phyloP scores from a whole-genome alignment of 2,329 filamentous ascomycete species.

The Chrysoporthe cubensis region DNA sequence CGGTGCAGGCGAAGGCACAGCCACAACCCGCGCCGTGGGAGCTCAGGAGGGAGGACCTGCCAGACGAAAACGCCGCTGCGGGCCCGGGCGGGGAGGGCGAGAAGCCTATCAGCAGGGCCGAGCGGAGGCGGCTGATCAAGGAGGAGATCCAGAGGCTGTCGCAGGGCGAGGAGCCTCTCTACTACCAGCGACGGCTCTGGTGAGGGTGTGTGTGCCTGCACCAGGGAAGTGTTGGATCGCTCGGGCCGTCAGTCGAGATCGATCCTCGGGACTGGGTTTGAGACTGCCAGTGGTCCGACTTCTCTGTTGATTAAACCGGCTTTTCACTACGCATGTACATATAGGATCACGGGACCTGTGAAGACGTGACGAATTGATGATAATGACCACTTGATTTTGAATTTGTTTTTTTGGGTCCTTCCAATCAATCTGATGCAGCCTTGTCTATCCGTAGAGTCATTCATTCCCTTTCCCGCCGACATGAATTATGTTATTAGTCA shows the following conservation, averaged over 20 bases:
- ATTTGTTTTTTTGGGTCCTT: background rate
- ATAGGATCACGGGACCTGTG: background rate
- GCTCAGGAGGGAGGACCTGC: conserved; percentile 10
- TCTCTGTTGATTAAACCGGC: background rate
- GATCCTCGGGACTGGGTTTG: background rate
- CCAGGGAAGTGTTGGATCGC: background rate
- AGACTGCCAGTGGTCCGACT: background rate
- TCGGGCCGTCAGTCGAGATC: background rate
- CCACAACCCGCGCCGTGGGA: conserved; percentile 25
- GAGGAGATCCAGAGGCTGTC: conserved; percentile 57
- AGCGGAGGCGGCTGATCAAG: conserved; percentile 61
- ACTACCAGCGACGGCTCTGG: conserved; percentile 61
- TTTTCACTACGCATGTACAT: background rate
- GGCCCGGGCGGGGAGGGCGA: conserved; percentile 44
- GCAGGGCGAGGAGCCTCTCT: conserved; percentile 49
- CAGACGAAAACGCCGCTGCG: conserved; percentile 35
- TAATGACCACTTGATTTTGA: background rate
- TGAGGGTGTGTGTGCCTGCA: conserved; percentile 35
- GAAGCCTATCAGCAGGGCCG: conserved; percentile 54
- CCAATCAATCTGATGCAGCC: background rate
- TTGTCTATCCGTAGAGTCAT: background rate
- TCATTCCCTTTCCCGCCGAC: background rate
- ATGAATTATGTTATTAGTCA: background rate
- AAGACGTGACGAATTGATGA: background rate
- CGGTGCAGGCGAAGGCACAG: conserved; percentile 1